Percentiles rank a stretch among this genome's conserved stretches.
Conservation (phyloP, 306 rosid species). For the Benincasa hispida region DNA sequence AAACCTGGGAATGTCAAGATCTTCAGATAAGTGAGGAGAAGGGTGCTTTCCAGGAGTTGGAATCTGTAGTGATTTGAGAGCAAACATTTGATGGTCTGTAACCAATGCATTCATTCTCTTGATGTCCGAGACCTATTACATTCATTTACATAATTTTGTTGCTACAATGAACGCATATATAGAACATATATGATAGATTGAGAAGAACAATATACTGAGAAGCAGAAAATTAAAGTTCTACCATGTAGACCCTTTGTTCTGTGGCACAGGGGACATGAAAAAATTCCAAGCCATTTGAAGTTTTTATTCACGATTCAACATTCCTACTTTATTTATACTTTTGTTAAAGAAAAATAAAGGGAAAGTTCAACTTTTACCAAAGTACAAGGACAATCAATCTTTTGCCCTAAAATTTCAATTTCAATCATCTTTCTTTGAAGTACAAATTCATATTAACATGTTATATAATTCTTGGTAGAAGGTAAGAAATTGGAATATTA, state of each 20-base stretch:
- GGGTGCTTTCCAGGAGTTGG: slow-evolving; percentile 87
- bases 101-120: slow-evolving; percentile 74
- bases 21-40: slow-evolving; percentile 53
- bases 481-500: too few relatives aligned
- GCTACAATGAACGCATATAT: not conserved
- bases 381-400: not conserved
- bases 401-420: not conserved
- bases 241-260: not conserved
- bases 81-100: slow-evolving; percentile 88
- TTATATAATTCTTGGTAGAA: too few relatives aligned
- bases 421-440: not conserved
- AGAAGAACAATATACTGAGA: not conserved
- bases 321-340: not conserved
- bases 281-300: not conserved
- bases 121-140: slow-evolving; percentile 53
- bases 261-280: not conserved
- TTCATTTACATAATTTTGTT: not conserved
- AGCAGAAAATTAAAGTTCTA: not conserved
- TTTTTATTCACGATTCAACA: not conserved
- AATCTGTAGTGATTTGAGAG: slow-evolving; percentile 64
- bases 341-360: not conserved
- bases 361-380: not conserved
- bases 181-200: not conserved
- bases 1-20: slow-evolving; percentile 25
- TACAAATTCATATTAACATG: too few relatives aligned